A percentile compares a stretch with the other conserved stretches of the same genome.
These are phyloP conservation scores for Orbilia brochopaga DNA, from an alignment of 2,329 filamentous ascomycete species.

Conservation along the genomic window DNA sequence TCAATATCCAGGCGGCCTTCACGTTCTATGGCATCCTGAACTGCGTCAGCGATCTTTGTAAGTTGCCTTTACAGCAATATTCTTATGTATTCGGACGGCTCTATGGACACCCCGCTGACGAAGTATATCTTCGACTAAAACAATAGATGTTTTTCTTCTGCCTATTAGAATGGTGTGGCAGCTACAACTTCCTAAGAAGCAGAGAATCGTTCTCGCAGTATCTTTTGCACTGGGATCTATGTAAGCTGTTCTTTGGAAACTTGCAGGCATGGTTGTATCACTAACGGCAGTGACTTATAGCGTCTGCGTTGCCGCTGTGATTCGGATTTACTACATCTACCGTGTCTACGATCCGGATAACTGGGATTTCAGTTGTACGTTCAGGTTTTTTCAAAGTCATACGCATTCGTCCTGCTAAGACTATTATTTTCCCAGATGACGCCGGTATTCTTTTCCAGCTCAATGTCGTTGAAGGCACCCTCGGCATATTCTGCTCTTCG, in stretches of 20 bases:
- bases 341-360: not conserved
- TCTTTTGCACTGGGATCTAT: not conserved
- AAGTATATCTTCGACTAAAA: not conserved
- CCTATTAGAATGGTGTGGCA: not conserved
- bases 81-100: not conserved
- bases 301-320: not conserved
- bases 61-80: not conserved
- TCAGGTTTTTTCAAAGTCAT: not conserved
- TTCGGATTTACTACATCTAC: not conserved
- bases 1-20: not conserved
- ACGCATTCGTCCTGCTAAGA: not conserved
- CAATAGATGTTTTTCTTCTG: not conserved
- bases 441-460: not conserved
- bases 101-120: not conserved
- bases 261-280: not conserved
- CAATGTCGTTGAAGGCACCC: not conserved
- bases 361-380: not conserved
- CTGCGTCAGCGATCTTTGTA: not conserved
- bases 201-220: not conserved
- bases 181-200: not conserved
- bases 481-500: not conserved
- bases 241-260: not conserved
- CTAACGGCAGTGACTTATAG: not conserved
- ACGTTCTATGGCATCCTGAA: not conserved
- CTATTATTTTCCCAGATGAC: not conserved